phyloP scores from a whole-genome alignment of 2,329 filamentous ascomycete species.

The Microcyclospora pomicola region DNA sequence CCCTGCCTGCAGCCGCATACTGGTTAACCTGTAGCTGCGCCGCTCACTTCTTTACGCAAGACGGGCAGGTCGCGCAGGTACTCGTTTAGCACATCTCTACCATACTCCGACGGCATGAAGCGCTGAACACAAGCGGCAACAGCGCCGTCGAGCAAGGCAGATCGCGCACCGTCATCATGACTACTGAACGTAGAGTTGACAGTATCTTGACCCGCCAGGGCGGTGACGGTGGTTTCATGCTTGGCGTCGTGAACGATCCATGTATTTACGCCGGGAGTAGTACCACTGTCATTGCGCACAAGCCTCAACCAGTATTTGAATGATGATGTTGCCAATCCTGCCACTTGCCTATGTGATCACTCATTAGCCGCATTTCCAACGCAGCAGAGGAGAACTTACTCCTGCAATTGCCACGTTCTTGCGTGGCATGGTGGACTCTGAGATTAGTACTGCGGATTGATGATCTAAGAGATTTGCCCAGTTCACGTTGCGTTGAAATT shows the following conservation, averaged over 20 bases:
- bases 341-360: too few species aligned
- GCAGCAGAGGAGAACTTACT: too few species aligned
- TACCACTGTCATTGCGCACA: too few species aligned
- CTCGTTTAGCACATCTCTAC: slow-evolving; percentile 24
- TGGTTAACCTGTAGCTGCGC: slow-evolving; percentile 23
- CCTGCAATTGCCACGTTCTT: too few species aligned
- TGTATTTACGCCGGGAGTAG: too few species aligned
- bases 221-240: slow-evolving; percentile 18
- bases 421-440: too few species aligned
- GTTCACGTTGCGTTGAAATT: too few species aligned
- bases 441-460: too few species aligned
- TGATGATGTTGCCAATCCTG: too few species aligned
- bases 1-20: slow-evolving; percentile 2
- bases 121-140: slow-evolving; percentile 26
- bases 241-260: slow-evolving; percentile 22
- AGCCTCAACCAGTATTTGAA: too few species aligned
- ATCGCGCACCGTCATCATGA: slow-evolving; percentile 15
- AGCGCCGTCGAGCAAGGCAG: slow-evolving; percentile 26
- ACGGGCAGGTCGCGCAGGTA: slow-evolving; percentile 22
- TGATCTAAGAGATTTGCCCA: too few species aligned
- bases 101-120: slow-evolving; percentile 32
- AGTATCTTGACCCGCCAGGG: slow-evolving; percentile 25
- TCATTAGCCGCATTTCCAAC: too few species aligned
- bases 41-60: slow-evolving; percentile 23
- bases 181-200: slow-evolving; percentile 24